Conservation (phyloP, 768 basidiomycete species). For the Pleurotus citrinopileatus region DNA sequence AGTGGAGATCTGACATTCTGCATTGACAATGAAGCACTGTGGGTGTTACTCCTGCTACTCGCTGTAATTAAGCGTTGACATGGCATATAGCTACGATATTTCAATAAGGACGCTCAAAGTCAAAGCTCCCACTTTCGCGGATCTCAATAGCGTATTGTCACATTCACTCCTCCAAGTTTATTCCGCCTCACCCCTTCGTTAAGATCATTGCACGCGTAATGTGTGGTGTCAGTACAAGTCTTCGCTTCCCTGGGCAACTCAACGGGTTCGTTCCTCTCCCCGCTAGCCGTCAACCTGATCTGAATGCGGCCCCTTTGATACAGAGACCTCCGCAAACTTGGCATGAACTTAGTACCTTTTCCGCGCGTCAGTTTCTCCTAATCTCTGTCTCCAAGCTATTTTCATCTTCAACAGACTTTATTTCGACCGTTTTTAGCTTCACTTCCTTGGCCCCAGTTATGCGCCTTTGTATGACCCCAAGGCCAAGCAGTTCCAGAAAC, state of each 20-base stretch:
- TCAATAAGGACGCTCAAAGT: constrained; percentile 63
- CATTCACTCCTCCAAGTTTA: neutral
- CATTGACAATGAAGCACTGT: constrained; percentile 88
- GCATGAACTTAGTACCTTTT: constrained; percentile 94
- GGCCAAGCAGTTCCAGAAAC: constrained; percentile 55
- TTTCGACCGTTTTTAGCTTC: constrained; percentile 53
- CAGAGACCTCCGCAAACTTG: constrained; percentile 86
- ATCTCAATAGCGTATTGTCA: constrained; percentile 64
- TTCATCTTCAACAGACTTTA: constrained; percentile 5
- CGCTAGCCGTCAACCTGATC: neutral
- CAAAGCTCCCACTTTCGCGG: constrained; percentile 56
- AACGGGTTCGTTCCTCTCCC: constrained; percentile 60
- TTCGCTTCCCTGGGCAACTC: constrained; percentile 91
- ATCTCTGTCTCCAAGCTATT: constrained; percentile 9
- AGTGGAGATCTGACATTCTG: constrained; percentile 82
- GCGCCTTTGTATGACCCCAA: constrained; percentile 81
- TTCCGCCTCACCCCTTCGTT: neutral
- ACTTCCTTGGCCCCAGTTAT: constrained; percentile 96
- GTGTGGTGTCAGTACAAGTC: constrained; percentile 90
- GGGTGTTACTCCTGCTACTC: constrained; percentile 20
- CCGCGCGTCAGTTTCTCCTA: constrained; percentile 62
- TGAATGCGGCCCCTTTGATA: constrained; percentile 11
- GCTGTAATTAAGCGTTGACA: neutral
- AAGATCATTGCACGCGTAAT: constrained; percentile 85
- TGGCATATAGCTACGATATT: constrained; percentile 61